phyloP scores from a whole-genome alignment of 192 early-diverging fungal genomes.

The Coemansia sp. region DNA sequence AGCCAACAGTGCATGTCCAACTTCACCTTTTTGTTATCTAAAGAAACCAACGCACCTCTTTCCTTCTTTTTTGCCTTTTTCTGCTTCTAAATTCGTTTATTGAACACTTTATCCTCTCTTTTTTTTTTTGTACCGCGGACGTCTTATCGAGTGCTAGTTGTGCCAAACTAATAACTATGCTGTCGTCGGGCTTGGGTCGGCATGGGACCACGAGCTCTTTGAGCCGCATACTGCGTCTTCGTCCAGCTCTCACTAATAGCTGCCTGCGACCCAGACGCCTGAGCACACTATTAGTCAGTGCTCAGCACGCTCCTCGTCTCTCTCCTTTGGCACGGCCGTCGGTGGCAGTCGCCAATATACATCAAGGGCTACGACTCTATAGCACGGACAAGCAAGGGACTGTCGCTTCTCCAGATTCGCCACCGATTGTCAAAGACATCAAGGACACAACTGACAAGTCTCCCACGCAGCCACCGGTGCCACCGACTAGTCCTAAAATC shows the following conservation, averaged over 20 bases:
- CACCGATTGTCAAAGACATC: neutral
- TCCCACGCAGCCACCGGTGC: constrained; percentile 3
- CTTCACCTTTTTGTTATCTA: too few species aligned
- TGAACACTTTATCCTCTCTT: neutral
- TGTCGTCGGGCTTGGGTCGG: neutral
- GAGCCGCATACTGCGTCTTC: neutral
- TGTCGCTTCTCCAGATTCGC: neutral
- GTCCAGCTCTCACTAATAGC: neutral
- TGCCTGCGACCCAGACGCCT: neutral
- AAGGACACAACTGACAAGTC: neutral
- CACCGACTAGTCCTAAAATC: neutral
- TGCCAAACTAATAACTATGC: neutral
- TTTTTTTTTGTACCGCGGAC: neutral
- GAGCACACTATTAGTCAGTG: neutral
- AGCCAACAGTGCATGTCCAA: neutral
- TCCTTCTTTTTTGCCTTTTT: neutral
- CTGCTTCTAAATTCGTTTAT: neutral
- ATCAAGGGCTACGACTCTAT: neutral
- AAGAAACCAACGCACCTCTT: too few species aligned
- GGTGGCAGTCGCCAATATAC: neutral
- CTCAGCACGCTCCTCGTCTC: neutral
- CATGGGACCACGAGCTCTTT: neutral
- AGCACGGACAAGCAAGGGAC: neutral
- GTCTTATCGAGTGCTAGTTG: neutral
- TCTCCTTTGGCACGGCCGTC: neutral